Evolutionary conservation across 2,329 filamentous ascomycete genomes (phyloP), one percentile per base, ranked within the genome.

Genomic region (Paecilomyces sp.): DNA sequence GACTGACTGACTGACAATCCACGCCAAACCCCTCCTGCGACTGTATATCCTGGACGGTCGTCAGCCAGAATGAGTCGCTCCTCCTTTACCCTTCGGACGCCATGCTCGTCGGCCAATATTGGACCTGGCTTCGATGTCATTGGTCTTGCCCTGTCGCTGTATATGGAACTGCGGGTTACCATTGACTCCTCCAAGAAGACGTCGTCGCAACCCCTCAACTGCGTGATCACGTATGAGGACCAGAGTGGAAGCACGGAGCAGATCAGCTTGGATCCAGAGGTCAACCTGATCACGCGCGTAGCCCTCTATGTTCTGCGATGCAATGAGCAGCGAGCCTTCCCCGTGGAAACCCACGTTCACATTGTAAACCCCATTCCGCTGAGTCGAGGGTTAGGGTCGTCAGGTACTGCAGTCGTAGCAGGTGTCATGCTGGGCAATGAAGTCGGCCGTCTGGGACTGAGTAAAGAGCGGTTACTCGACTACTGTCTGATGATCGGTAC

Each of bases 121-220:
- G 93, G 91, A 67, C 93, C 93, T 55, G 93, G 93, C 61, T 99
- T 97, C 82, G 93, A 99, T 81, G 93, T 97, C 69, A 96, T 97
- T 74, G 78, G 94, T 67, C 88, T 99, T 63, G 93, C 93, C 8
- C 83, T 99, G 66, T 96, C 92, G 65, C 87, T 97, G 75, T 96
- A 93, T 79, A 89, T 99, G 65, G 92, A 97, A 79, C 81, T 97
- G 59, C 84, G 87, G 64, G 89, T 97, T 74, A 91, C 87, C 63
- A 82, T 95, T 70, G 85, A 89, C 75, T 80, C 85, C 61, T 76
- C 80, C 68, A 57, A 76, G 74, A 52, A 69, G 15, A 67, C 71
- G 30, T 70, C 72, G 30, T 61, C 72, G 47, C 65, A 70, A 18
- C 74, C 75, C 15, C 69, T 78, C 56, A 75, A 97, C 80, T 97